Evolutionary conservation across 306 rosid species (phyloP).

Genomic region (Trifolium pratense): DNA sequence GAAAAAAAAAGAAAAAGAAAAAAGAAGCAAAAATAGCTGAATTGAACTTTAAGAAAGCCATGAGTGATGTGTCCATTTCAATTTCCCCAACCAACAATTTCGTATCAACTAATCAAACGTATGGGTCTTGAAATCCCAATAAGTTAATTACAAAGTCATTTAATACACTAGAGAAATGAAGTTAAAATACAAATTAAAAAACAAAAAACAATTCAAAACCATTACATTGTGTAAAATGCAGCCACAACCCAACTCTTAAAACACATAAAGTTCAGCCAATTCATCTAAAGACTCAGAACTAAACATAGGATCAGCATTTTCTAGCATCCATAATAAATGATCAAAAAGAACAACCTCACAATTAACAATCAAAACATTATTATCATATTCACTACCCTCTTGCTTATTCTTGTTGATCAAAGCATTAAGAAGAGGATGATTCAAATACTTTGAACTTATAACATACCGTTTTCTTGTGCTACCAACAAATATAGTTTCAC

Average conservation of each 20-base stretch:
- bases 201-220: slow-evolving; percentile 23
- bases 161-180: neutral
- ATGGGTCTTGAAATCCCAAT: slow-evolving; percentile 12
- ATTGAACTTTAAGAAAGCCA: neutral
- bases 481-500: slow-evolving; percentile 69
- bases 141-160: neutral
- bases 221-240: slow-evolving; percentile 35
- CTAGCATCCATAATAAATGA: slow-evolving; percentile 90
- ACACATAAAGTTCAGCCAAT: slow-evolving; percentile 80
- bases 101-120: neutral
- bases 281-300: slow-evolving; percentile 80
- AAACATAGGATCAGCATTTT: slow-evolving; percentile 76
- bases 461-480: slow-evolving; percentile 77
- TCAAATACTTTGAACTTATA: slow-evolving; percentile 63
- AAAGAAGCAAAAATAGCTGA: no score
- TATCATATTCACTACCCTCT: slow-evolving; percentile 29
- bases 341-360: slow-evolving; percentile 95
- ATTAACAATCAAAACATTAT: slow-evolving; percentile 54
- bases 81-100: slow-evolving; percentile 5
- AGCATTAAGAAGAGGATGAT: slow-evolving; percentile 74
- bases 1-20: no score
- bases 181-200: neutral
- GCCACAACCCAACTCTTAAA: slow-evolving; percentile 40
- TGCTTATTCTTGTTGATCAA: slow-evolving; percentile 67
- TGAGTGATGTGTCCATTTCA: neutral